Base-by-base conservation (phyloP, 306 rosid species). In the Sesbania bispinosa region DNA sequence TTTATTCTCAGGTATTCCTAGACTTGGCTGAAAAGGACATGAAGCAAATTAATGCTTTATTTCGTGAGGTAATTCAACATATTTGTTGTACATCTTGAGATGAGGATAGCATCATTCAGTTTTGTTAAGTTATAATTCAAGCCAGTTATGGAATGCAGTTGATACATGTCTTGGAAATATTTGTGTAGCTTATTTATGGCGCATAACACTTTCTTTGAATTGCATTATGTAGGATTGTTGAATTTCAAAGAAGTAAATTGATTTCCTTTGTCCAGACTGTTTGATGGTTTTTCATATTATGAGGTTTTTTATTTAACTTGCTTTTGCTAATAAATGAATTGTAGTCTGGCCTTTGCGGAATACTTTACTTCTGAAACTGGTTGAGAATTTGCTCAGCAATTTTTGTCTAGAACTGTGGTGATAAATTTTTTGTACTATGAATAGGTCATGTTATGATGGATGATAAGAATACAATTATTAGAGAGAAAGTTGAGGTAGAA, bases 11-110 rank as follows among this genome's bases (percentile, higher is more conserved):
- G 98, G 89, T 94, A 63, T 90, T 94, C 80, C 85, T 89, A 63
- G 92, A 94, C 53, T 83, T 94, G 88, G 77, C 92, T 32, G 95
- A 89, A 74, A 94, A 90, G 90, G 98, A 90, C 82, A 86, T 90
- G 91, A 89, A 83, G 78, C 88, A 86, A 87, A 84, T 94, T 55
- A 94, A 81, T 59, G 80, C 86, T 69, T 79, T 94, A 69, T 90
- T 94, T 53, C 82, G 85, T 33, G 98, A 94, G 98, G 98, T 90
- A 85, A 77, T 71, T 64, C 45, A 19, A 60, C 54, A 50, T 46
- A 69, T 60, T 55, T 36, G 19, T 62, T 39, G 23, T 62, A 19
- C 66, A 35, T 33, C 53, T 73, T 53, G 62, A 33, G 73, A 51
- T 11, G 19, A 51, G 67, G 41, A 43, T 54, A 43, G 43, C 27